Base-by-base conservation (phyloP, 2,329 filamentous ascomycete species). In the Lachnellula cervina region DNA sequence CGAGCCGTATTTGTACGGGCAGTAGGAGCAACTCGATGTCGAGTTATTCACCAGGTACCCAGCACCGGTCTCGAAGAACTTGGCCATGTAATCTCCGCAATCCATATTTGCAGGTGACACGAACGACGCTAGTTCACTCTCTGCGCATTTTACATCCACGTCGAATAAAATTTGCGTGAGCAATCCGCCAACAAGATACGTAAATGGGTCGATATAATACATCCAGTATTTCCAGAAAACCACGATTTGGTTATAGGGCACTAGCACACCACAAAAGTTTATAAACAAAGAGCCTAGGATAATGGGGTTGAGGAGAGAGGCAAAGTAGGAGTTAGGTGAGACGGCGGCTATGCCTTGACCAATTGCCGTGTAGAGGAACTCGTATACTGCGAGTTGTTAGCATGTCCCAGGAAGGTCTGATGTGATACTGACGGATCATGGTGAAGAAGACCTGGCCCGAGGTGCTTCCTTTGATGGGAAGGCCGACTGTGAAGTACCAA, bases 231-330 rank as follows among this genome's bases (percentile, higher is more conserved):
- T 73, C 88, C 88, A 91, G 70, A 90, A 90, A 0, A 70, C 63
- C 7, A 83, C 80, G 21, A 91, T 77, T 25, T 78, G 77, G 0
- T 64, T 59, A 59, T 86, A 89, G 0, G 87, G 86, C 0, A 90
- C 87, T 5, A 90, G 75, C 1, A 91, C 86, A 59, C 88, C 88
- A 63, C 87, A 90, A 74, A 92, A 91, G 1, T 80, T 81, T 8
- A 89, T 77, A 2, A 90, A 74, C 40, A 82, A 68, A 6, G 78
- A 76, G 54, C 25, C 25, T 25, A 85, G 71, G 13, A 84, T 51
- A 0, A 85, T 65, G 0, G 81, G 81, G 59, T 84, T 84, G 57
- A 78, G 76, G 5, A 85, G 73, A 0, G 80, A 73, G 0, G 82
- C 82, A 44, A 84, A 83, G 11, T 82, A 77, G 37, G 77, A 80